Evolutionary conservation across 2,329 filamentous ascomycete genomes (phyloP).

Genomic region (Mycosphaerelloides madeirae): DNA sequence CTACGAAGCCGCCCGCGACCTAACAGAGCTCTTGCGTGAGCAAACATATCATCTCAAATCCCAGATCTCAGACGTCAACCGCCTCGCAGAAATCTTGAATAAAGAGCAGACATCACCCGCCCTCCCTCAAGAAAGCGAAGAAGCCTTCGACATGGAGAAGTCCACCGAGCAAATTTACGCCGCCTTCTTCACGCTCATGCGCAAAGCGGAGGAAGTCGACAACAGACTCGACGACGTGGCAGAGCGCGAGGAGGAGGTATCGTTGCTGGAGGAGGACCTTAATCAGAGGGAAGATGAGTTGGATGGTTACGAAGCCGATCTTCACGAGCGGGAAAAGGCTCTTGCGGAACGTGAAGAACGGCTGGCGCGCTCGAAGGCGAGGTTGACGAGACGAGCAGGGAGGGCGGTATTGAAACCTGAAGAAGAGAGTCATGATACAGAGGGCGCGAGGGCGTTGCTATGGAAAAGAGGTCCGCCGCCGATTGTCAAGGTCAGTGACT

Average conservation of each 20-base stretch:
- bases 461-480: slow-evolving; percentile 4
- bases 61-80: slow-evolving; percentile 3
- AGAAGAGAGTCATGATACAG: neutral
- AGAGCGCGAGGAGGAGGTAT: slow-evolving; percentile 5
- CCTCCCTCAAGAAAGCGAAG: too few relatives aligned
- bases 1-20: slow-evolving; percentile 1
- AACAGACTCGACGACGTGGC: slow-evolving; percentile 6
- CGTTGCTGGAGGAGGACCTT: slow-evolving; percentile 1
- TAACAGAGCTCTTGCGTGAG: slow-evolving; percentile 3
- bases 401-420: neutral
- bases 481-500: slow-evolving; percentile 1
- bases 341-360: slow-evolving; percentile 7
- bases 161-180: slow-evolving; percentile 8
- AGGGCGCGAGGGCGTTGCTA: neutral
- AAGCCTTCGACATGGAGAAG: slow-evolving; percentile 7
- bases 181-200: slow-evolving; percentile 5
- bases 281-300: slow-evolving; percentile 5
- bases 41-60: slow-evolving; percentile 7
- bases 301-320: slow-evolving; percentile 6
- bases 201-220: slow-evolving; percentile 7
- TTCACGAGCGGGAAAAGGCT: slow-evolving; percentile 5
- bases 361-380: slow-evolving; percentile 1
- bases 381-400: neutral
- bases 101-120: too few relatives aligned
- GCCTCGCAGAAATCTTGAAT: neutral